Evolutionary conservation across 176 grass and related monocot species (phyloP), one percentile per base, ranked within the genome.

Genomic region (Olyra latifolia): DNA sequence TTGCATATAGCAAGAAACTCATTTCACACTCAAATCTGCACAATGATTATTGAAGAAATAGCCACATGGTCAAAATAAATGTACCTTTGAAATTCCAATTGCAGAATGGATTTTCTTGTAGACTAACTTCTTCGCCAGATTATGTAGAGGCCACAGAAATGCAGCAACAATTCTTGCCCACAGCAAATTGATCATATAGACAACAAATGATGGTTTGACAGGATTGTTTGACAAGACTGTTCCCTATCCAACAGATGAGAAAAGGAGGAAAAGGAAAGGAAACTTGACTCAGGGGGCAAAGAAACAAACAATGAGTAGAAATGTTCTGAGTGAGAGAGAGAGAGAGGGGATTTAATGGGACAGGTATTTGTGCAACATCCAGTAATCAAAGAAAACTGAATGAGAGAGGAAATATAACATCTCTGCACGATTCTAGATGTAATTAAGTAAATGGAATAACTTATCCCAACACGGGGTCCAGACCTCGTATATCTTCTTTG

Each of bases 21-120:
- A 19, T 22, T 52, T 66, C 25, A 76, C 30, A 77, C 64, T 71
- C 19, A 80, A 76, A 72, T 67, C 40, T 54, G 30, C 55, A 65
- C 19, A 74, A 71, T 12, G 13, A 64, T 81, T 23, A 68, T 47
- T 14, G 69, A 76, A 40, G 16, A 75, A 83, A 42, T 19, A 80
- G 4, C 17, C 11, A 68, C 16, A 46, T 50, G 0, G 12, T 17
- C 0, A 62, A 73, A 77, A 41, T 72, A 50, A 81, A 49, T 72
- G 43, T 82, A 98, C 95, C 95, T 98, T 95, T 8, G 92, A 94
- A 87, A 98, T 94, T 75, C 92, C 95, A 8, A 98, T 79, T 55
- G 92, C 64, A 60, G 90, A 91, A 74, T 93, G 86, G 57, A 98
- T 98, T 93, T 98, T 98, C 43, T 67, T 75, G 86, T 98, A 98